Percentiles rank a stretch among this genome's conserved stretches.
Evolutionary conservation across 2,329 filamentous ascomycete species (phyloP).

Genomic region (Talaromyces pinophilus): DNA sequence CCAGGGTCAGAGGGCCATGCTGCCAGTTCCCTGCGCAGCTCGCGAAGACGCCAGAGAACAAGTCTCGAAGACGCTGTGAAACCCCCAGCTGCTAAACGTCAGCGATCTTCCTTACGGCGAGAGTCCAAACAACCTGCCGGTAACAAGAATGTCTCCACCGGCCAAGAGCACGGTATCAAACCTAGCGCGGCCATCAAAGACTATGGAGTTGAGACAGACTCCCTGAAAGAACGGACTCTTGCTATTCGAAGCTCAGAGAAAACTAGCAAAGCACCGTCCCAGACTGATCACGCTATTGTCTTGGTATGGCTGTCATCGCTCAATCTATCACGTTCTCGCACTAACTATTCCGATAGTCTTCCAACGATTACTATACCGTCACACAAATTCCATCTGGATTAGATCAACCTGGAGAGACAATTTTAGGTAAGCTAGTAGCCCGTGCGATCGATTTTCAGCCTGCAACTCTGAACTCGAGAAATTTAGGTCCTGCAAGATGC

Average conservation of each 20-base stretch:
- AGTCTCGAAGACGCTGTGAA: conserved; percentile 49
- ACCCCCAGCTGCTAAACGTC: conserved; percentile 49
- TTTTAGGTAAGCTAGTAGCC: conserved; percentile 48
- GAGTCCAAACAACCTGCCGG: conserved; percentile 35
- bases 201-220: conserved; percentile 26
- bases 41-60: conserved; percentile 44
- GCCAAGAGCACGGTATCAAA: conserved; percentile 9
- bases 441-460: conserved; percentile 22
- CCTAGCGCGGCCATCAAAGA: conserved; percentile 24
- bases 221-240: conserved; percentile 33
- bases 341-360: conserved; percentile 58
- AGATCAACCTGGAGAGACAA: conserved; percentile 68
- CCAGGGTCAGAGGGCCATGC: conserved; percentile 32
- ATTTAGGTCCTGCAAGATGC: conserved; percentile 64
- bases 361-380: conserved; percentile 80
- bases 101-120: conserved; percentile 46
- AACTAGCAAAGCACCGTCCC: conserved; percentile 34
- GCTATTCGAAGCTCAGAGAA: conserved; percentile 43
- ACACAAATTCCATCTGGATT: conserved; percentile 82
- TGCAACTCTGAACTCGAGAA: conserved; percentile 24
- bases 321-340: not conserved
- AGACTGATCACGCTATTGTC: conserved; percentile 37
- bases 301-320: conserved; percentile 35
- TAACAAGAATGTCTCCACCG: conserved; percentile 7
- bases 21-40: conserved; percentile 35